Base-by-base conservation (phyloP, 2,329 filamentous ascomycete species). In the Scedosporium boydii region DNA sequence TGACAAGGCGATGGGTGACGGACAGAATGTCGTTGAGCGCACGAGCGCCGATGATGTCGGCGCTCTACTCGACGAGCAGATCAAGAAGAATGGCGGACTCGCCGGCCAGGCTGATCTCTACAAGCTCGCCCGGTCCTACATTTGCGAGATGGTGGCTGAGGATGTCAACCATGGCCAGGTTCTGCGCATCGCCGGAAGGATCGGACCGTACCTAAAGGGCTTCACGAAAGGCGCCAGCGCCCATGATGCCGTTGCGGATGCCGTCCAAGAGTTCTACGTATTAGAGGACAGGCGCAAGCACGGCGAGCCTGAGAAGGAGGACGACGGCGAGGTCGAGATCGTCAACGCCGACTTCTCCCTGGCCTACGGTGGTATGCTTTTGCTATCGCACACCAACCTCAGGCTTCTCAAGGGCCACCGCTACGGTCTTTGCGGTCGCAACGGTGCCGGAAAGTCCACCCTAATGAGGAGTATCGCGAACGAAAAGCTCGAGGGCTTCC, bases 381-480 rank as follows among this genome's bases (percentile, higher is more conserved):
- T 99, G 65, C 84, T 99, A 23, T 97, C 92, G 4, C 95, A 98
- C 78, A 97, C 95, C 67, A 98, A 97, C 74, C 81, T 99, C 53
- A 88, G 92, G 51, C 86, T 99, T 7, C 84, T 98, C 70, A 97
- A 98, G 81, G 95, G 95, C 63, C 95, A 98, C 76, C 89, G 95
- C 64, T 99, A 99, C 73, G 95, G 95, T 74, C 89, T 99, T 18
- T 97, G 93, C 71, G 95, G 95, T 70, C 90, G 93, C 69, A 99
- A 99, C 74, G 95, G 95, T 79, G 92, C 93, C 63, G 95, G 95
- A 72, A 99, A 99, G 80, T 98, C 95, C n/a, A 99, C 95, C 1
- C 84, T 99, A 63, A 98, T 99, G 95, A 90, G 91, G 73, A 92
- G 90, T 74, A 99, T 99, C 70, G 90, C 95, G 59, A 89, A 89